Evolutionary conservation across 164 flowering plant genomes (phyloP), one percentile per base, ranked within the genome.

Genomic region (Akebia trifoliata): DNA sequence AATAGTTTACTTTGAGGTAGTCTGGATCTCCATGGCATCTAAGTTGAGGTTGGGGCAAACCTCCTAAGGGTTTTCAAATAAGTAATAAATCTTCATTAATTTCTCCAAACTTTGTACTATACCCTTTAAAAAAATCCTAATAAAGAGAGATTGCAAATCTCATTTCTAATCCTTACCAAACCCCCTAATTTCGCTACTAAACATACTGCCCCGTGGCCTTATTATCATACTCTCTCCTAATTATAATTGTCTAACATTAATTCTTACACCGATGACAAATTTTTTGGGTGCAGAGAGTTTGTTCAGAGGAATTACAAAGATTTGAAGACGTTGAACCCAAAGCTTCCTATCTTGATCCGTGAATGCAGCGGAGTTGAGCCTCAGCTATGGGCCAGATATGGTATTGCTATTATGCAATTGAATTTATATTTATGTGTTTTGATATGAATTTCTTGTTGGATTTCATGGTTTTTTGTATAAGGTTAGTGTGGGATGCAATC

Each of bases 381-480:
- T 22, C 90, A 85, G 69, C 66, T 88, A 8, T 88, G 93, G 93
- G 96, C 90, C 15, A 78, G 96, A 85, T 88, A 76, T 64, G 96
- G 90, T 88, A 69, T 30, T 15, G 12, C 25, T 21, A 14, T 34
- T 18, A 18, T 20, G 7, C 6, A 7, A 7, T 11, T 50, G 7
- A 3, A 3, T 32, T 6, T 30, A 29, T 11, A 18, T 28, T 26
- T n/a, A 14, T 51, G 28, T n/a, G 17, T 15, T 4, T 15, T 17
- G 6, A 7, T 8, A 32, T 30, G 15, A 34, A 32, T 2, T 14
- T 9, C 9, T 51, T 18, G 9, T 34, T 31, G 39, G 55, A 51
- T 32, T 20, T 20, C 25, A 17, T 20, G 4, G 12, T 9, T 9
- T 39, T 39, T 15, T 0, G 4, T 39, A 4, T 39, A 8, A 15